Percentiles rank a stretch among this genome's conserved stretches.
Evolutionary conservation across 805 yeast species (phyloP).

Genomic region (Metschnikowia peoriensis): DNA sequence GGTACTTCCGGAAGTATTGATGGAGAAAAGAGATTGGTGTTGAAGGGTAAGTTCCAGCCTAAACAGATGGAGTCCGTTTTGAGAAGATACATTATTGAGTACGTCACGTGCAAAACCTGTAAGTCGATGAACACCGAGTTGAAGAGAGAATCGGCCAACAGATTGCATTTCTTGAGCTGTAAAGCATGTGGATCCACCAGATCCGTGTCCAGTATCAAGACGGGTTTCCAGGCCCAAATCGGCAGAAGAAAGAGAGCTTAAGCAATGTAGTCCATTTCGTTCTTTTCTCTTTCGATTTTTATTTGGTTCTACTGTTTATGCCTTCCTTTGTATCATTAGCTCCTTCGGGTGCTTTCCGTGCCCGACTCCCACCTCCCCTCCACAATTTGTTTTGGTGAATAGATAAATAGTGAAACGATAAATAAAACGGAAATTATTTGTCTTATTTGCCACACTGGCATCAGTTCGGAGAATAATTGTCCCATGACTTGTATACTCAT

Average conservation of each 20-base stretch:
- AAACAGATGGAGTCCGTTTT: conserved; percentile 95
- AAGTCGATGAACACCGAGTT: conserved; percentile 95
- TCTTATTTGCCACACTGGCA: no score
- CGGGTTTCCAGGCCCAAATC: conserved; percentile 99
- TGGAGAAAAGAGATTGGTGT: conserved; percentile 94
- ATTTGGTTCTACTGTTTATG: neutral
- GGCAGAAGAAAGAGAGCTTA: conserved; percentile 77
- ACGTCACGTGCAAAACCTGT: conserved; percentile 98
- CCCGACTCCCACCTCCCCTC: no score
- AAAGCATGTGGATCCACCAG: conserved; percentile 97
- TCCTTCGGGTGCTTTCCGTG: neutral
- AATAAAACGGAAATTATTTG: no score
- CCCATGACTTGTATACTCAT: no score
- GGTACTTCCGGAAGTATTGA: conserved; percentile 99
- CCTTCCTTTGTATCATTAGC: conserved; percentile 4
- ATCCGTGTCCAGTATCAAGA: conserved; percentile 95
- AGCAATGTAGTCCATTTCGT: conserved; percentile 16
- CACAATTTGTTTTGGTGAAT: no score
- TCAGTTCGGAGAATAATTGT: no score
- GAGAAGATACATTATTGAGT: conserved; percentile 94
- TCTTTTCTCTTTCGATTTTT: neutral
- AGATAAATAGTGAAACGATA: no score
- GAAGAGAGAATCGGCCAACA: conserved; percentile 92
- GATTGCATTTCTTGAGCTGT: conserved; percentile 96
- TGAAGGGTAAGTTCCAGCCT: conserved; percentile 97